Evolutionary conservation across 139 green algal genomes (phyloP).

Genomic region (Volvox africanus): DNA sequence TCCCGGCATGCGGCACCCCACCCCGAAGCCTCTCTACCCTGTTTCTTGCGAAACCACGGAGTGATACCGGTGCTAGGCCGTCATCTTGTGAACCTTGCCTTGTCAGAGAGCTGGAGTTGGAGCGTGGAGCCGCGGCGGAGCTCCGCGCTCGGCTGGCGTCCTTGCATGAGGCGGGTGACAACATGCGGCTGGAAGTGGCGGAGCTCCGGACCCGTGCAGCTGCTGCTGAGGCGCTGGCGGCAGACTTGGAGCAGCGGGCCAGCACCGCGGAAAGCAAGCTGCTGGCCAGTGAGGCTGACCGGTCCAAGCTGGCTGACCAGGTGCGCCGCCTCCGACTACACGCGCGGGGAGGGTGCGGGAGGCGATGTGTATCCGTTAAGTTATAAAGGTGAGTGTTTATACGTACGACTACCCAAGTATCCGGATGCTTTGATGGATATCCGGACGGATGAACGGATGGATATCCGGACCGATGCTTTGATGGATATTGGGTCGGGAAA

Average conservation of each 20-base stretch:
- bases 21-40: too few relatives aligned
- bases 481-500: too few relatives aligned
- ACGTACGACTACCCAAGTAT: too few relatives aligned
- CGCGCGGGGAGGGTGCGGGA: too few relatives aligned
- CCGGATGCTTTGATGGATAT: too few relatives aligned
- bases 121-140: not conserved
- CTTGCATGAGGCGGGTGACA: constrained; percentile 2
- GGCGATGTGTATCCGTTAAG: too few relatives aligned
- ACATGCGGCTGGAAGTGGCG: not conserved
- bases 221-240: not conserved
- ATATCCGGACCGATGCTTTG: too few relatives aligned
- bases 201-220: not conserved
- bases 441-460: too few relatives aligned
- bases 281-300: constrained; percentile 26
- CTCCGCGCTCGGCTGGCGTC: not conserved
- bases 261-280: not conserved
- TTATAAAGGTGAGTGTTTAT: too few relatives aligned
- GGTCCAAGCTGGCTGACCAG: constrained; percentile 41
- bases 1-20: not conserved
- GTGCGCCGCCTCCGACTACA: not conserved
- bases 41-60: too few relatives aligned
- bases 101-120: constrained; percentile 19
- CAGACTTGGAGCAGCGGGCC: not conserved
- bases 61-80: too few relatives aligned
- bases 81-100: too few relatives aligned